phyloP scores from a whole-genome alignment of 2,329 filamentous ascomycete genomes.

The Botrytis medusae region DNA sequence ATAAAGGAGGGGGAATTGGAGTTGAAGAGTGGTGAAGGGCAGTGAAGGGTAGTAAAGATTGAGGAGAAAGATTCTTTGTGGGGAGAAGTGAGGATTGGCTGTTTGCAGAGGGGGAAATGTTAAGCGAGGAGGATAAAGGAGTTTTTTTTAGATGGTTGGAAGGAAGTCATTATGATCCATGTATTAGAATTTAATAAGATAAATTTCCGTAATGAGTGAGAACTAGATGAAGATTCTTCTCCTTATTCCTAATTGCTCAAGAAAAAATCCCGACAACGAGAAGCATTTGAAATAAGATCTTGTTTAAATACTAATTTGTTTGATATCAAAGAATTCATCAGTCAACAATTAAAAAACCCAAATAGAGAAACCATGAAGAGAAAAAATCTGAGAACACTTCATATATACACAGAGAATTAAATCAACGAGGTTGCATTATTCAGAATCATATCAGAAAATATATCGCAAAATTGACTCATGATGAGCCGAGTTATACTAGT shows the following conservation, averaged over 20 bases:
- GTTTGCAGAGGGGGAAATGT: neutral
- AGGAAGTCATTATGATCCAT: neutral
- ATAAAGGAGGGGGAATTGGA: neutral
- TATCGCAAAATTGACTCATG: neutral
- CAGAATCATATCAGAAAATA: too few species aligned
- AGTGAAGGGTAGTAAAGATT: neutral
- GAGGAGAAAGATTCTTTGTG: neutral
- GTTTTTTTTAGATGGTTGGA: neutral
- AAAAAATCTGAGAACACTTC: neutral
- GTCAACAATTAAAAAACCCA: too few species aligned
- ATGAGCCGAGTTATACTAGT: neutral
- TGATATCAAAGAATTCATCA: too few species aligned
- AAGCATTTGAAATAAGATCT: neutral
- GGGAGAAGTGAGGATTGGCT: neutral
- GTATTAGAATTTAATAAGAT: neutral
- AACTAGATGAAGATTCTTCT: neutral
- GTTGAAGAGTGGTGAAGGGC: too few species aligned
- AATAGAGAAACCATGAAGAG: neutral
- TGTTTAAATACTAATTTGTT: too few species aligned
- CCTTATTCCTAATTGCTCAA: neutral
- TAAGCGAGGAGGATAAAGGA: neutral
- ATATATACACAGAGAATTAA: accelerated
- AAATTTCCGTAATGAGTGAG: neutral
- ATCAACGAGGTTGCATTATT: neutral
- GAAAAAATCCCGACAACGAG: neutral